phyloP scores from a whole-genome alignment of 169 alveolate genomes.

The Plasmodium coatneyi region DNA sequence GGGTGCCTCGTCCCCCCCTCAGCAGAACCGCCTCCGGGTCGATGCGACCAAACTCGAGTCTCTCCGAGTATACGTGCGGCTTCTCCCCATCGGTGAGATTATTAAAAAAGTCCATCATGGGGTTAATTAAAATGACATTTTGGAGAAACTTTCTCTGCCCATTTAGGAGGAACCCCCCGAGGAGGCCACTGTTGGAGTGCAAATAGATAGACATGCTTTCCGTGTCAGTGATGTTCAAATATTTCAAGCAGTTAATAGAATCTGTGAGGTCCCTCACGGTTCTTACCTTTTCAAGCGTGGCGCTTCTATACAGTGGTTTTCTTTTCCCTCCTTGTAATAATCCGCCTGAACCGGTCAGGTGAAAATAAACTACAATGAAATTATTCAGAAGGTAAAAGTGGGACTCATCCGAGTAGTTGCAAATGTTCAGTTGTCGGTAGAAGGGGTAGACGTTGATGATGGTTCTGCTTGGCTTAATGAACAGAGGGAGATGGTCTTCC shows the following conservation, averaged over 20 bases:
- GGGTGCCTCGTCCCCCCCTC: neutral
- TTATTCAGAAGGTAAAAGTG: slow-evolving; percentile 32
- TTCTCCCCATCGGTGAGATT: slow-evolving; percentile 37
- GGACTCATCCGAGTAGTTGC: slow-evolving; percentile 46
- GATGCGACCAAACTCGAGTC: slow-evolving; percentile 78
- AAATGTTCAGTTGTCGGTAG: slow-evolving; percentile 16
- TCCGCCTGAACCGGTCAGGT: slow-evolving; percentile 67
- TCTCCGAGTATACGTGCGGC: slow-evolving; percentile 75
- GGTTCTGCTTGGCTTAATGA: slow-evolving; percentile 25
- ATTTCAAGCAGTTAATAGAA: slow-evolving; percentile 44
- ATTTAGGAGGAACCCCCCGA: slow-evolving; percentile 40
- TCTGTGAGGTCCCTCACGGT: slow-evolving; percentile 21
- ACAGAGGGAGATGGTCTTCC: slow-evolving; percentile 2
- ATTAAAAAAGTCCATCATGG: slow-evolving; percentile 77
- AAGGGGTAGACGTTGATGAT: slow-evolving; percentile 55
- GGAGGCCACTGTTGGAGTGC: slow-evolving; percentile 47
- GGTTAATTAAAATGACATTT: slow-evolving; percentile 75
- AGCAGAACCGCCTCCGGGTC: neutral
- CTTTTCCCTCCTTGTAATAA: neutral
- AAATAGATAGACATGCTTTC: slow-evolving; percentile 32
- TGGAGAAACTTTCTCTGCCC: neutral
- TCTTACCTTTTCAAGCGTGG: neutral
- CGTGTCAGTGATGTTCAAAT: slow-evolving; percentile 34
- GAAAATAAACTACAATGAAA: slow-evolving; percentile 38
- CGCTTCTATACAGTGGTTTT: neutral